Evolutionary conservation across 2,329 filamentous ascomycete species (phyloP).

Genomic region (Onygenales sp.): DNA sequence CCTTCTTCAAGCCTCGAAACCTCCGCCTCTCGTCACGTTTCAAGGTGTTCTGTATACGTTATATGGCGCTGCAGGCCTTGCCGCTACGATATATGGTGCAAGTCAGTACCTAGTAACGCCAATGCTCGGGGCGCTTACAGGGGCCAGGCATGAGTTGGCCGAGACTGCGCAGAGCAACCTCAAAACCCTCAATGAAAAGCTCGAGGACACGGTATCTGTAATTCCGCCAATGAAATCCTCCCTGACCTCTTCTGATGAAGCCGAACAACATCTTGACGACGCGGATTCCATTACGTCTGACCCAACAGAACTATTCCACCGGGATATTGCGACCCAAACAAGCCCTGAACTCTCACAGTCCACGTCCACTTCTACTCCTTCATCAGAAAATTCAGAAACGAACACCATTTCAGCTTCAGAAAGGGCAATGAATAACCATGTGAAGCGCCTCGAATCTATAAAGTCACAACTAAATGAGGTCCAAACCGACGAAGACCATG

Average conservation of each 20-base stretch:
- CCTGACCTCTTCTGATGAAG: conserved; percentile 12
- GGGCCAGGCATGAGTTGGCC: conserved; percentile 49
- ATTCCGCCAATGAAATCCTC: conserved; percentile 33
- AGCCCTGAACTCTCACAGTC: conserved; percentile 32
- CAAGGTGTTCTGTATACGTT: conserved; percentile 46
- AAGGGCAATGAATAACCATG: conserved; percentile 25
- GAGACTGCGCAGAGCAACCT: conserved; percentile 43
- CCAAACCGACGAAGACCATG: conserved; percentile 27
- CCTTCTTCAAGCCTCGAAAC: conserved; percentile 48
- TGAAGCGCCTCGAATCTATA: conserved; percentile 41
- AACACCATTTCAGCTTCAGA: conserved; percentile 13
- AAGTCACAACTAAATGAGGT: conserved; percentile 43
- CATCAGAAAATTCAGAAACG: conserved; percentile 12
- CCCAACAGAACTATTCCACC: conserved; percentile 54
- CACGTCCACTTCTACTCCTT: conserved; percentile 16
- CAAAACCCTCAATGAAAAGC: conserved; percentile 45
- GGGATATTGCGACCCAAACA: conserved; percentile 55
- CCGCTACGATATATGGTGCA: conserved; percentile 47
- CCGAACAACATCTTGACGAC: conserved; percentile 25
- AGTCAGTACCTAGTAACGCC: conserved; percentile 51
- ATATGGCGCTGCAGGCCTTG: conserved; percentile 47
- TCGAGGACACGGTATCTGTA: conserved; percentile 42
- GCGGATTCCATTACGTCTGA: conserved; percentile 45
- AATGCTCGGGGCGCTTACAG: conserved; percentile 46
- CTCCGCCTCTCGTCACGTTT: conserved; percentile 51